Conservation (phyloP, 2,329 filamentous ascomycete species). For the Teratosphaeria zuluensis region DNA sequence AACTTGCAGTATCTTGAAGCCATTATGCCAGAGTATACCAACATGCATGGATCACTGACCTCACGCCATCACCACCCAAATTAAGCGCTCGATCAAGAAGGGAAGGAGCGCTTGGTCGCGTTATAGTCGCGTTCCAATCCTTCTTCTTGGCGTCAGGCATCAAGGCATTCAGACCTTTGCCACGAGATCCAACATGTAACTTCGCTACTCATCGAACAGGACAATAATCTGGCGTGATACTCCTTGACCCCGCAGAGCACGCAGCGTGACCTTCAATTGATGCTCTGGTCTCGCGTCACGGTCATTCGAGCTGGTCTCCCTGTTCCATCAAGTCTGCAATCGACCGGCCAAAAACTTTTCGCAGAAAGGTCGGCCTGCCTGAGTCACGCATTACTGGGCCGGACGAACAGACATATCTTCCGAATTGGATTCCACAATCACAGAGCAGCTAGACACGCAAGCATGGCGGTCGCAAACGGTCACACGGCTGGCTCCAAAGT, state of each 20-base stretch:
- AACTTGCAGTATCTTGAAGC: too few species aligned
- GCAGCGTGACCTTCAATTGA: background rate
- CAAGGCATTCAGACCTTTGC: background rate
- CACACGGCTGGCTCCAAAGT: conserved; percentile 1
- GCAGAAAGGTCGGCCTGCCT: background rate
- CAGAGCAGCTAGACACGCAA: background rate
- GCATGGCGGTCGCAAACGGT: conserved; percentile 14
- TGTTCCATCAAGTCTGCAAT: background rate
- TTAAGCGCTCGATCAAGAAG: too few species aligned
- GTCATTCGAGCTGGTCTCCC: background rate
- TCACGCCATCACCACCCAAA: too few species aligned
- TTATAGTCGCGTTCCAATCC: background rate
- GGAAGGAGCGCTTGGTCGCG: background rate
- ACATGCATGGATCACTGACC: too few species aligned
- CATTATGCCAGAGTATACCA: too few species aligned
- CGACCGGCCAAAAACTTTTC: background rate
- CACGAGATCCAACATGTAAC: background rate
- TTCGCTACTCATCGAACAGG: background rate
- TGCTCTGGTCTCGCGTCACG: background rate
- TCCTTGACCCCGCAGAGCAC: background rate
- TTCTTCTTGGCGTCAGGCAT: background rate
- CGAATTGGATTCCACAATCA: background rate
- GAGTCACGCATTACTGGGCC: background rate
- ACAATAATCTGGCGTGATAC: background rate
- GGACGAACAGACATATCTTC: background rate